Percentiles rank a stretch among this genome's conserved stretches.
phyloP scores from a whole-genome alignment of 1,284 basidiomycete genomes.

The Xanthoconium separans region DNA sequence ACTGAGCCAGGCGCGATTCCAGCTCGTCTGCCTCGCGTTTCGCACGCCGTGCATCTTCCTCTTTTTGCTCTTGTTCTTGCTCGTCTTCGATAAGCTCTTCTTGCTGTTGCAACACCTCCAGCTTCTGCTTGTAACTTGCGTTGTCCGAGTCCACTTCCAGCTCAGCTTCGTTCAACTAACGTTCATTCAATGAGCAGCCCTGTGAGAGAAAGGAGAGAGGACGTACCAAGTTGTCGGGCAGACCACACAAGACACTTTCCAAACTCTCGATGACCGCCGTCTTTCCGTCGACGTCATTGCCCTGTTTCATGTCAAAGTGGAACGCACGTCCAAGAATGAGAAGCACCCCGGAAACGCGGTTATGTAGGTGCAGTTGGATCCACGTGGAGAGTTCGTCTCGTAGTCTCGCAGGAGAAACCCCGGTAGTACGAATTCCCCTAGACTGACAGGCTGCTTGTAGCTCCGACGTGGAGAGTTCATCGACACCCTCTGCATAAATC shows the following conservation, averaged over 20 bases:
- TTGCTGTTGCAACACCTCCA: constrained; percentile 97
- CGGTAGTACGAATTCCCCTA: constrained; percentile 88
- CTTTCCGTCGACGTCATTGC: constrained; percentile 75
- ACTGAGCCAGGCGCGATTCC: constrained; percentile 74
- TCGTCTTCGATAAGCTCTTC: constrained; percentile 99
- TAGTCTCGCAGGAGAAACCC: constrained; percentile 80
- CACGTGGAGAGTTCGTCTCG: constrained; percentile 90
- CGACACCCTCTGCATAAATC: constrained; percentile 88
- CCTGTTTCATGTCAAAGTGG: constrained; percentile 81
- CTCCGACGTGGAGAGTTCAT: constrained; percentile 87
- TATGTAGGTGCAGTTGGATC: constrained; percentile 90
- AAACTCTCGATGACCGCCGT: constrained; percentile 76
- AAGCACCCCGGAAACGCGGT: constrained; percentile 90
- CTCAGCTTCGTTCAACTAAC: constrained; percentile 92
- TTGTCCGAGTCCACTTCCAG: constrained; percentile 92
- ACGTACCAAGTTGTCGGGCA: constrained; percentile 92
- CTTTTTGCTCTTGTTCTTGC: constrained; percentile 96
- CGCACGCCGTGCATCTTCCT: constrained; percentile 86
- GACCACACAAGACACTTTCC: constrained; percentile 87
- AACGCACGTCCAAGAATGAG: constrained; percentile 93
- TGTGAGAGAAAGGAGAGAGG: not conserved
- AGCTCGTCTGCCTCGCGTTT: constrained; percentile 76
- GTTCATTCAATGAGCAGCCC: not conserved
- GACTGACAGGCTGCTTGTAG: constrained; percentile 93
- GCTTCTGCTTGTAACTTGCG: constrained; percentile 95